phyloP scores from a whole-genome alignment of 768 basidiomycete species.

The Mycena galericulata region DNA sequence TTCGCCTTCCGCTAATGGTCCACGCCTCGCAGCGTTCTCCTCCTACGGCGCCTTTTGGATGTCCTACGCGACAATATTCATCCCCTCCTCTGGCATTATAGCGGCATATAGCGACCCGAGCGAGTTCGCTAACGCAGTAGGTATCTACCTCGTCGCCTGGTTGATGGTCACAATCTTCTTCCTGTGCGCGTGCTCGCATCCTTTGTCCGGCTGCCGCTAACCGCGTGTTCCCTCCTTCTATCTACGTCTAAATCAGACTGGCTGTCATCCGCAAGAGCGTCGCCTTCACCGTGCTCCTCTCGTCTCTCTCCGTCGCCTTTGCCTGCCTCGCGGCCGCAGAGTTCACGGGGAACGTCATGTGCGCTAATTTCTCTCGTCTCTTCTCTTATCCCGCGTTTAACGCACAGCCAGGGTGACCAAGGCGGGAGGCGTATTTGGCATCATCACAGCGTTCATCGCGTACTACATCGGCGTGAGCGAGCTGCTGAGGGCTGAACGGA shows the following conservation, averaged over 20 bases:
- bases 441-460: slow-evolving; percentile 59
- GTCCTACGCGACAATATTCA: slow-evolving; percentile 76
- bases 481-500: slow-evolving; percentile 55
- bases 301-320: slow-evolving; percentile 54
- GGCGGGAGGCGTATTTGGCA: slow-evolving; percentile 59
- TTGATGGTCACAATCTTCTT: slow-evolving; percentile 73
- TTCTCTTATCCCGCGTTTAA: not conserved
- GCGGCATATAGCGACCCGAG: slow-evolving; percentile 56
- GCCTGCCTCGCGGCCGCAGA: slow-evolving; percentile 54
- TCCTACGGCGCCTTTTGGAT: slow-evolving; percentile 86
- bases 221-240: not conserved
- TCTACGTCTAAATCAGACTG: slow-evolving; percentile 43
- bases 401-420: slow-evolving; percentile 46
- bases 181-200: slow-evolving; percentile 55
- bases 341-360: slow-evolving; percentile 46
- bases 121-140: slow-evolving; percentile 70
- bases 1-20: not conserved
- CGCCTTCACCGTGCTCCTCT: slow-evolving; percentile 54
- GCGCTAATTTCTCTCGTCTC: slow-evolving; percentile 29
- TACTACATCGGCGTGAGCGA: slow-evolving; percentile 62
- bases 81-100: slow-evolving; percentile 70
- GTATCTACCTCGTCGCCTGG: slow-evolving; percentile 78
- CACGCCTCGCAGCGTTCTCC: slow-evolving; percentile 65
- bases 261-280: slow-evolving; percentile 53
- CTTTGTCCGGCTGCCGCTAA: not conserved